These are phyloP conservation scores for Kalaharituber pfeilii DNA, from an alignment of 2,329 filamentous ascomycete genomes.

Conservation along the genomic window DNA sequence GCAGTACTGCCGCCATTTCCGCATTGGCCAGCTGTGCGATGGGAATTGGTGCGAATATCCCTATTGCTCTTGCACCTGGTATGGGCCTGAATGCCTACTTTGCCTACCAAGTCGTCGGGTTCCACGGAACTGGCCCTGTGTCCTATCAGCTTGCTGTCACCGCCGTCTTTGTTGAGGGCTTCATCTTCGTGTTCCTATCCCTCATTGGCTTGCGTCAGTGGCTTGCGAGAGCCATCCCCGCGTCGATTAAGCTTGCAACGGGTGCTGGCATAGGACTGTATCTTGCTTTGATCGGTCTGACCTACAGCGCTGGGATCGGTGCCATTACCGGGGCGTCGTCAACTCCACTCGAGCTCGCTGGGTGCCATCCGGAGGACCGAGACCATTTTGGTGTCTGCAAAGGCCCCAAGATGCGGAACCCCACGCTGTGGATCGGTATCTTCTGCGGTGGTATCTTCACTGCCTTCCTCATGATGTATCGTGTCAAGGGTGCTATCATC, in stretches of 20 bases:
- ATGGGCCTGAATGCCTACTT: conserved; percentile 84
- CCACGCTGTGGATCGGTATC: conserved; percentile 74
- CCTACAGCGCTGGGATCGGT: conserved; percentile 69
- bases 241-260: conserved; percentile 71
- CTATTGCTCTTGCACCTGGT: conserved; percentile 53
- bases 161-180: conserved; percentile 76
- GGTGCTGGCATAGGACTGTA: conserved; percentile 76
- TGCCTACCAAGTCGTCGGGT: conserved; percentile 58
- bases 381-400: conserved; percentile 36
- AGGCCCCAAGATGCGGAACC: conserved; percentile 59
- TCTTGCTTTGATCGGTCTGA: conserved; percentile 46
- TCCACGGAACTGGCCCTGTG: conserved; percentile 54
- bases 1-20: conserved; percentile 55
- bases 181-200: conserved; percentile 66
- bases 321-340: conserved; percentile 49
- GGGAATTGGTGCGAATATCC: conserved; percentile 66
- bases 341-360: conserved; percentile 58
- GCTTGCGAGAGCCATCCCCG: conserved; percentile 67
- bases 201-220: conserved; percentile 70
- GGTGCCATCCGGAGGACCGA: conserved; percentile 44
- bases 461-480: conserved; percentile 48
- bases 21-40: conserved; percentile 66
- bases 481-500: conserved; percentile 74
- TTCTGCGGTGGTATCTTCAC: conserved; percentile 73
- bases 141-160: conserved; percentile 62